Percentiles rank a stretch among this genome's conserved stretches.
phyloP scores from a whole-genome alignment of 2,329 filamentous ascomycete species.

The Aspergillus hortae region DNA sequence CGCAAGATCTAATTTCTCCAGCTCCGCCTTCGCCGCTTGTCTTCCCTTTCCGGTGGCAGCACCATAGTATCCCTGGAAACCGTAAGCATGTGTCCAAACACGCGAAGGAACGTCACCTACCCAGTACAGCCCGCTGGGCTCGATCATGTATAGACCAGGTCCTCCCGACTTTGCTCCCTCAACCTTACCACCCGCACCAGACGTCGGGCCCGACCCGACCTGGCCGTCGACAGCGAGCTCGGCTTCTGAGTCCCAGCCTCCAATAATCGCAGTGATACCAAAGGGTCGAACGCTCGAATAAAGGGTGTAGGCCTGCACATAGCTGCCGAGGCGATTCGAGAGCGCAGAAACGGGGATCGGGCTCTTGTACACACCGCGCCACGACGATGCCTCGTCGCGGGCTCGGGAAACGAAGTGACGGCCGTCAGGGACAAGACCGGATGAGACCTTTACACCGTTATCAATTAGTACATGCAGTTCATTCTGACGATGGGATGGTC shows the following conservation, averaged over 20 bases:
- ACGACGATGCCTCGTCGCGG: slow-evolving; percentile 86
- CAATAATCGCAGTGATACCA: slow-evolving; percentile 91
- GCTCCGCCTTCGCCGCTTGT: slow-evolving; percentile 94
- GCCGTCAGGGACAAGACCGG: slow-evolving; percentile 90
- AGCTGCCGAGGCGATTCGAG: slow-evolving; percentile 88
- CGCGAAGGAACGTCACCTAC: slow-evolving; percentile 34
- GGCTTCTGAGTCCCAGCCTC: slow-evolving; percentile 85
- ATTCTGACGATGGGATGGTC: background rate
- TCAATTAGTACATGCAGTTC: background rate
- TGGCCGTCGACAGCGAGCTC: slow-evolving; percentile 85
- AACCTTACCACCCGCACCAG: slow-evolving; percentile 80
- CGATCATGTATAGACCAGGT: slow-evolving; percentile 96
- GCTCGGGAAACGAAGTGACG: slow-evolving; percentile 92
- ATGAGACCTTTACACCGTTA: slow-evolving; percentile 66
- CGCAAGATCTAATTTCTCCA: slow-evolving; percentile 92
- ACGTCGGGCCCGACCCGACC: slow-evolving; percentile 74
- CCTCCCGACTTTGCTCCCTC: slow-evolving; percentile 75
- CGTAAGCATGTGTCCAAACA: slow-evolving; percentile 15
- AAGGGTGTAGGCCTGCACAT: slow-evolving; percentile 95
- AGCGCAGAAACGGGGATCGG: slow-evolving; percentile 87
- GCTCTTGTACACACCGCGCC: slow-evolving; percentile 91
- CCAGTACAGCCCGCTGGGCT: slow-evolving; percentile 96
- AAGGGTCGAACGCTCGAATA: slow-evolving; percentile 97
- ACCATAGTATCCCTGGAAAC: slow-evolving; percentile 78
- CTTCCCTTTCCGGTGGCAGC: slow-evolving; percentile 95